Conservation (phyloP, 495 filamentous ascomycete species). For the Daldinia childiae region DNA sequence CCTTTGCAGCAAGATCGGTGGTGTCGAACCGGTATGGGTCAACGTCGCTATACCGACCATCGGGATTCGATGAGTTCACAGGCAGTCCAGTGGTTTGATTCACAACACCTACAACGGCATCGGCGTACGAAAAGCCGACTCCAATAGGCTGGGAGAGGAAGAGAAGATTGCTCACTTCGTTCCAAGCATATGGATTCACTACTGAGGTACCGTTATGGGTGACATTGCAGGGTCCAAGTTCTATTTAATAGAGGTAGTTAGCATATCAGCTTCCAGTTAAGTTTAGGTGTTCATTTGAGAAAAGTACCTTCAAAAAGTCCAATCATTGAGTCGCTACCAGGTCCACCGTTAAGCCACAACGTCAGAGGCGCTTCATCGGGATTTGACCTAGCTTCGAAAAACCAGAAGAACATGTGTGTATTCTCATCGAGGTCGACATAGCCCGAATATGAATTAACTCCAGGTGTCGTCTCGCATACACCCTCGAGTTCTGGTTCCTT, state of each 20-base stretch:
- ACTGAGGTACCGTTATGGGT: conserved; percentile 60
- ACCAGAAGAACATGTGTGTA: conserved; percentile 78
- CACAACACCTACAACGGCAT: conserved; percentile 42
- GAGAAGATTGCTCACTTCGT: conserved; percentile 70
- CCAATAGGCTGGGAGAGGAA: conserved; percentile 73
- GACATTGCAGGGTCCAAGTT: conserved; percentile 68
- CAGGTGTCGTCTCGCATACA: conserved; percentile 47
- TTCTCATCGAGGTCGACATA: conserved; percentile 60
- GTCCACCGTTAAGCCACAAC: conserved; percentile 70
- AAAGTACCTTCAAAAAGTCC: conserved; percentile 67
- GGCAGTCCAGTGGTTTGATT: conserved; percentile 42
- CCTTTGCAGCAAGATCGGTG: conserved; percentile 60
- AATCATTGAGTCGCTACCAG: conserved; percentile 66
- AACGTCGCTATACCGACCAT: conserved; percentile 47
- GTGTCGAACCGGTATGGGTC: conserved; percentile 49
- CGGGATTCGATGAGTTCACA: conserved; percentile 33
- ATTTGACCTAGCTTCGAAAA: conserved; percentile 69
- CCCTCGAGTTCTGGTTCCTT: conserved; percentile 62
- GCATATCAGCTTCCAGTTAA: conserved; percentile 14
- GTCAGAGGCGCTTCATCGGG: conserved; percentile 65
- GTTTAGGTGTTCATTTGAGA: not conserved
- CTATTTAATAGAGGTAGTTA: conserved; percentile 41
- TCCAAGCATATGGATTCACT: conserved; percentile 71
- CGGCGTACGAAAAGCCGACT: conserved; percentile 66
- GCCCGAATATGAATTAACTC: conserved; percentile 48